Evolutionary conservation across 441 rosid genomes (phyloP).

Genomic region (Populus tomentosa): DNA sequence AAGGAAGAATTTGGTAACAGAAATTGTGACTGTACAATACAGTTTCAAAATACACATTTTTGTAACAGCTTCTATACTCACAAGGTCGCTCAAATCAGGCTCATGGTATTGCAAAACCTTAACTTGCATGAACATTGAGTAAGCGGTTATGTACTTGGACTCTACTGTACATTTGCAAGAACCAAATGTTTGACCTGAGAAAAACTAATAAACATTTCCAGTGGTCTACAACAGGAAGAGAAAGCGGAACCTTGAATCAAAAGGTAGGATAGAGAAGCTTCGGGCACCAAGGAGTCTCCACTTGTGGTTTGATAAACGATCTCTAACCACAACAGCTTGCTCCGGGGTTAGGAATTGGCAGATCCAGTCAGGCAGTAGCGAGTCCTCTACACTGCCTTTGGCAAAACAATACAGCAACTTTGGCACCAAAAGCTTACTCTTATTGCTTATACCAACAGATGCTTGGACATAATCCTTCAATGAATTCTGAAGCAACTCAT

Average conservation of each 20-base stretch:
- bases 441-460: constrained; percentile 44
- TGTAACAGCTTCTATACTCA: neutral
- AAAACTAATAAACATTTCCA: neutral
- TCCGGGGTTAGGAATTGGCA: constrained; percentile 46
- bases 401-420: constrained; percentile 53
- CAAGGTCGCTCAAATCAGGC: neutral
- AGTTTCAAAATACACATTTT: neutral
- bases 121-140: too few relatives aligned
- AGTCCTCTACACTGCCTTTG: constrained; percentile 44
- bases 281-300: constrained; percentile 46
- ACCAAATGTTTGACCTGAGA: neutral
- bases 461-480: constrained; percentile 57
- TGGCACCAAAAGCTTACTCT: constrained; percentile 56
- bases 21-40: constrained; percentile 8
- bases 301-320: constrained; percentile 39
- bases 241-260: constrained; percentile 59
- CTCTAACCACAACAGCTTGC: constrained; percentile 47
- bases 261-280: constrained; percentile 49
- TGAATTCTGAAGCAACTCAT: constrained; percentile 39
- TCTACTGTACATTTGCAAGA: neutral
- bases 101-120: neutral
- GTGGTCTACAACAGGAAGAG: constrained; percentile 37
- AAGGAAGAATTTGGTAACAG: neutral
- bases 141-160: neutral
- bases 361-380: constrained; percentile 52